Percentiles rank a stretch among this genome's conserved stretches.
phyloP scores from a whole-genome alignment of 495 filamentous ascomycete genomes.

The Umbilicaria muhlenbergii region DNA sequence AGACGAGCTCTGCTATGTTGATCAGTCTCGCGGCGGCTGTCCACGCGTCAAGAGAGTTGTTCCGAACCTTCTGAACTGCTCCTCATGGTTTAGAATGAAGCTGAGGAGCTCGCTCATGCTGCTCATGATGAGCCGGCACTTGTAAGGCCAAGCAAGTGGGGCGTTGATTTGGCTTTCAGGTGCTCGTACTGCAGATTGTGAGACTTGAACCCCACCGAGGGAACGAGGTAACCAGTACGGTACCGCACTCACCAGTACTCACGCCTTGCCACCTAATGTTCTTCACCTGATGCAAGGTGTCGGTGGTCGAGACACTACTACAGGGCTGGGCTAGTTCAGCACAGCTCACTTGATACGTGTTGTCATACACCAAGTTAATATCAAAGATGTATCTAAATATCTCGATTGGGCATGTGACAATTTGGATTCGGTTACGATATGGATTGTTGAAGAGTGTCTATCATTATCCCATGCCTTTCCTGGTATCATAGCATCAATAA shows the following conservation, averaged over 20 bases:
- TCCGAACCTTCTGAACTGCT: slow-evolving; percentile 46
- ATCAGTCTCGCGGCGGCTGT: slow-evolving; percentile 1
- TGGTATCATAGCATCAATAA: slow-evolving; percentile 4
- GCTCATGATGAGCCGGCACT: neutral
- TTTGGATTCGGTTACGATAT: no score
- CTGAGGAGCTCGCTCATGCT: slow-evolving; percentile 43
- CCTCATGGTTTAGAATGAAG: slow-evolving; percentile 45
- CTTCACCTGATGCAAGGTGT: no score
- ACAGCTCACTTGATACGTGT: no score
- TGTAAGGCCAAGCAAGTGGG: neutral
- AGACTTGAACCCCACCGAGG: neutral
- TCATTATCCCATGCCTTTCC: neutral
- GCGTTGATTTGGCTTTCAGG: neutral
- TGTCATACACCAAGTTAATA: no score
- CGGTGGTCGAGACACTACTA: no score
- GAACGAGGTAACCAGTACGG: neutral
- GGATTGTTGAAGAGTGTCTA: slow-evolving; percentile 6
- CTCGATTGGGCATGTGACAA: no score
- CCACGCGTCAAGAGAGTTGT: no score
- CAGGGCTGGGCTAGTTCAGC: no score
- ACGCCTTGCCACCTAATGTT: slow-evolving; percentile 3
- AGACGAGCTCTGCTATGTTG: slow-evolving; percentile 50
- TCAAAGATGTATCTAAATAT: no score
- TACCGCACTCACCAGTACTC: neutral
- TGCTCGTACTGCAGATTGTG: neutral